Percentiles rank a stretch among this genome's conserved stretches.
Evolutionary conservation across 495 filamentous ascomycete genomes (phyloP).

Genomic region (Cercophora scortea): DNA sequence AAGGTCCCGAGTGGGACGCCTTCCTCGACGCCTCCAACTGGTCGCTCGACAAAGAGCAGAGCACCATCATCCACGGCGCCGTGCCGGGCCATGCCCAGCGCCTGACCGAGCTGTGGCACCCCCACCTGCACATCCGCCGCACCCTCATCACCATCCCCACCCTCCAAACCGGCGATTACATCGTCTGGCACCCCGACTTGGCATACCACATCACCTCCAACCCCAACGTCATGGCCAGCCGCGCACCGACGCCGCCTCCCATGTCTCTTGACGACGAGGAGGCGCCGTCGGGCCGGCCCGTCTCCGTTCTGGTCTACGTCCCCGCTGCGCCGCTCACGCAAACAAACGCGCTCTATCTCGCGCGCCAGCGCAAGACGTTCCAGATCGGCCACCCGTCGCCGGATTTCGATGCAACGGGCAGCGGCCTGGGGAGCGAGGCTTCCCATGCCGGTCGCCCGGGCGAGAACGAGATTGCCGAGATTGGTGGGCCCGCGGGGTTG

Average conservation of each 20-base stretch:
- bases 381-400: slow-evolving; percentile 56
- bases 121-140: slow-evolving; percentile 63
- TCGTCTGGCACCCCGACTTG: slow-evolving; percentile 84
- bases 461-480: slow-evolving; percentile 39
- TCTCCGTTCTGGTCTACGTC: slow-evolving; percentile 58
- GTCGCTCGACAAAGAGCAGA: slow-evolving; percentile 38
- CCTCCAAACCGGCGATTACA: slow-evolving; percentile 78
- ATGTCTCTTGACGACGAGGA: not conserved
- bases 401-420: slow-evolving; percentile 56
- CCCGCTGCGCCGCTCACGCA: slow-evolving; percentile 77
- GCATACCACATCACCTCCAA: slow-evolving; percentile 40
- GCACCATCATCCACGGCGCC: slow-evolving; percentile 67
- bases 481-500: slow-evolving; percentile 36
- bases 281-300: slow-evolving; percentile 4
- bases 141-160: slow-evolving; percentile 74
- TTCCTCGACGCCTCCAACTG: slow-evolving; percentile 56
- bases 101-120: slow-evolving; percentile 66
- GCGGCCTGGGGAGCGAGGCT: slow-evolving; percentile 38
- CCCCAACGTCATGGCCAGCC: slow-evolving; percentile 29
- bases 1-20: slow-evolving; percentile 29
- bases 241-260: slow-evolving; percentile 26
- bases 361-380: slow-evolving; percentile 66
- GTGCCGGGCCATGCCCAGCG: slow-evolving; percentile 76
- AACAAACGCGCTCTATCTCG: slow-evolving; percentile 68
- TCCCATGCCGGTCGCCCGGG: slow-evolving; percentile 33